Percentiles rank a stretch among this genome's conserved stretches.
phyloP scores from a whole-genome alignment of 768 basidiomycete species.

The Phanerochaete carnosa region DNA sequence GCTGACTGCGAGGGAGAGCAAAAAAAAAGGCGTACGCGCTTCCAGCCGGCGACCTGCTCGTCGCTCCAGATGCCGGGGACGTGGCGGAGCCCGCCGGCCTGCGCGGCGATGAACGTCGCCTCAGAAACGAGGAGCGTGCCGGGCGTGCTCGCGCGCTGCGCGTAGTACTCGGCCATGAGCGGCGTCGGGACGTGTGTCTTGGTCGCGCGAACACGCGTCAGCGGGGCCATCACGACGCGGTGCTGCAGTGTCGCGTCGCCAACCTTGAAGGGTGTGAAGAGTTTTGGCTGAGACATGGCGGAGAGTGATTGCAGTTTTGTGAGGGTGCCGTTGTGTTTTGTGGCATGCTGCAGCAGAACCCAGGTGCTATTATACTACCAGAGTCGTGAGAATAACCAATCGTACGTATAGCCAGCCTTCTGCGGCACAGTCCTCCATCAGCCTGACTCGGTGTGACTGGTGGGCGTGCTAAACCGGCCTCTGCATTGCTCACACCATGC shows the following conservation, averaged over 20 bases:
- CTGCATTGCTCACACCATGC: neutral
- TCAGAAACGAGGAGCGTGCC: constrained; percentile 59
- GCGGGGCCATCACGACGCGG: constrained; percentile 51
- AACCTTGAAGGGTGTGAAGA: constrained; percentile 46
- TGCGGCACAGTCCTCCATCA: neutral
- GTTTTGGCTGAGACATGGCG: constrained; percentile 15
- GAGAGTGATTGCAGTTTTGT: neutral
- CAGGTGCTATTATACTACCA: neutral
- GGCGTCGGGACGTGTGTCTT: constrained; percentile 30
- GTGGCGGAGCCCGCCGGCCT: constrained; percentile 46
- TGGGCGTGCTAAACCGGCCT: neutral
- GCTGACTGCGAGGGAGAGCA: neutral
- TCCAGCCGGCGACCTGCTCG: constrained; percentile 55
- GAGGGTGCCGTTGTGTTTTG: neutral
- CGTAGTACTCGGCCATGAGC: constrained; percentile 44
- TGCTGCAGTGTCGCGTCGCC: constrained; percentile 42
- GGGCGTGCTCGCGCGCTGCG: constrained; percentile 41
- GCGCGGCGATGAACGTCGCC: constrained; percentile 47
- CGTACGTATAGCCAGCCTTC: neutral
- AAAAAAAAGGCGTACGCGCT: constrained; percentile 29
- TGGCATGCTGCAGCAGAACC: neutral
- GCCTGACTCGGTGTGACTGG: neutral
- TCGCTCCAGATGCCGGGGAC: constrained; percentile 66
- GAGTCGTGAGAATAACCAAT: neutral
- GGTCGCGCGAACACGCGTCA: constrained; percentile 43